These are phyloP conservation scores for Jimgerdemannia flammicorona DNA, from an alignment of 192 early-diverging fungal species.

Conservation along the genomic window DNA sequence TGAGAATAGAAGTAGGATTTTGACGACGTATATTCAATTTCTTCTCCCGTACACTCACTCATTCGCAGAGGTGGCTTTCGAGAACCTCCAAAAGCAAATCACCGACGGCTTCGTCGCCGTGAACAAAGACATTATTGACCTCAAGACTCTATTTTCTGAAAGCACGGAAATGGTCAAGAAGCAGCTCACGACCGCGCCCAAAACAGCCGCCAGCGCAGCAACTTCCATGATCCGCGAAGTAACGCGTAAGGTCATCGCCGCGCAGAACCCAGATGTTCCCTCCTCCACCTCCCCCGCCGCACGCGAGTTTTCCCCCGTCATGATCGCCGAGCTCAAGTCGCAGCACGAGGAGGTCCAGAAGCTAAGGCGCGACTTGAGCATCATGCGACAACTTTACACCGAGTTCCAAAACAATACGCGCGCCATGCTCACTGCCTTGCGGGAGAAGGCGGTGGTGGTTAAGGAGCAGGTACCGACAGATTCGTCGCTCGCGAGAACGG, in stretches of 20 bases:
- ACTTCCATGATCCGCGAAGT: not conserved
- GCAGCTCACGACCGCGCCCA: not conserved
- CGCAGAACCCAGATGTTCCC: too few species aligned
- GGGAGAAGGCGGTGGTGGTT: conserved; percentile 9
- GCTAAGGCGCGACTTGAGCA: conserved; percentile 41
- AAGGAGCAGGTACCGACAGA: not conserved
- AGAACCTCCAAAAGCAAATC: conserved; percentile 8
- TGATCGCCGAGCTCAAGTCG: conserved; percentile 18
- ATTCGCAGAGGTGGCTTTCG: not conserved
- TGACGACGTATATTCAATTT: too few species aligned
- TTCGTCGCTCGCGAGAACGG: conserved; percentile 10
- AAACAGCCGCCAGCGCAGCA: not conserved
- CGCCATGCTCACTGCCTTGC: conserved; percentile 6
- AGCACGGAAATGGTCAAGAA: not conserved
- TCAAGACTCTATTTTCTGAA: conserved; percentile 3
- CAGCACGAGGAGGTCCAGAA: conserved; percentile 44
- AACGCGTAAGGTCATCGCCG: not conserved
- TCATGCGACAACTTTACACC: conserved; percentile 46
- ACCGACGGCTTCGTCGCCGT: conserved; percentile 6
- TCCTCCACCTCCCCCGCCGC: too few species aligned
- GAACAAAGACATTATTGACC: conserved; percentile 7
- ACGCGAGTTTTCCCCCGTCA: not conserved
- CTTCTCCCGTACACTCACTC: too few species aligned
- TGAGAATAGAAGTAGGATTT: too few species aligned
- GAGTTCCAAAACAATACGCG: conserved; percentile 44